Evolutionary conservation across 306 rosid genomes (phyloP).

Genomic region (Medicago truncatula): DNA sequence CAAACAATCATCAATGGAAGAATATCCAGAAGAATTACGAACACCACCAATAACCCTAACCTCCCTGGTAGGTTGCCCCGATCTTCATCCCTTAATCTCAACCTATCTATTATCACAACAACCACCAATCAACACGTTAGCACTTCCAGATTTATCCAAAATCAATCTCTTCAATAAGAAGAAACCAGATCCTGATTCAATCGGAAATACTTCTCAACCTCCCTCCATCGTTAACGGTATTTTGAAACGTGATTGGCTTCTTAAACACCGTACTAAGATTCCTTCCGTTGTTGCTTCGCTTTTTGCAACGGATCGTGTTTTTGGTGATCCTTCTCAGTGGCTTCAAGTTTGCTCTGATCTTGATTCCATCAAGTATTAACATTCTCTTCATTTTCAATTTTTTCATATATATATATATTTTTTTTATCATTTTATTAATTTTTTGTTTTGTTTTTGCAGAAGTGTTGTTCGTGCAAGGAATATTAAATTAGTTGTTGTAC

Average conservation of each 20-base stretch:
- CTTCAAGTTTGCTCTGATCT: slow-evolving; percentile 90
- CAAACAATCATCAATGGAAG: slow-evolving; percentile 57
- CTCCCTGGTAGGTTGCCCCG: slow-evolving; percentile 77
- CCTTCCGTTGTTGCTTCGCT: slow-evolving; percentile 79
- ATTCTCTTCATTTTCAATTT: neutral
- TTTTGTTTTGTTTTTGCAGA: slow-evolving; percentile 46
- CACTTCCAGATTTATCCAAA: slow-evolving; percentile 80
- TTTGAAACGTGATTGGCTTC: slow-evolving; percentile 78
- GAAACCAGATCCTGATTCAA: slow-evolving; percentile 33
- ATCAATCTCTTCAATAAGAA: slow-evolving; percentile 58
- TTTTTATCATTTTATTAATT: neutral
- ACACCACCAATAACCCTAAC: slow-evolving; percentile 87
- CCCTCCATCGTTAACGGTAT: slow-evolving; percentile 41
- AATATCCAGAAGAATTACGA: slow-evolving; percentile 87
- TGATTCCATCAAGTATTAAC: slow-evolving; percentile 67
- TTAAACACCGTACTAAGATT: slow-evolving; percentile 84
- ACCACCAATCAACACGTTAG: slow-evolving; percentile 93
- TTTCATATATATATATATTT: neutral
- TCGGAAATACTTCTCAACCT: neutral
- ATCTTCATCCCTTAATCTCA: slow-evolving; percentile 69
- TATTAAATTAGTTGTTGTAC: slow-evolving; percentile 65
- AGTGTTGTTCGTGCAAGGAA: slow-evolving; percentile 66
- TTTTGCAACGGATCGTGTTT: slow-evolving; percentile 63
- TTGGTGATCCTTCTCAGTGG: slow-evolving; percentile 89
- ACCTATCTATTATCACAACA: slow-evolving; percentile 64